A percentile compares a stretch with the other conserved stretches of the same genome.
Conservation (phyloP, 305 asterid species). For the Fraxinus angustifolia region DNA sequence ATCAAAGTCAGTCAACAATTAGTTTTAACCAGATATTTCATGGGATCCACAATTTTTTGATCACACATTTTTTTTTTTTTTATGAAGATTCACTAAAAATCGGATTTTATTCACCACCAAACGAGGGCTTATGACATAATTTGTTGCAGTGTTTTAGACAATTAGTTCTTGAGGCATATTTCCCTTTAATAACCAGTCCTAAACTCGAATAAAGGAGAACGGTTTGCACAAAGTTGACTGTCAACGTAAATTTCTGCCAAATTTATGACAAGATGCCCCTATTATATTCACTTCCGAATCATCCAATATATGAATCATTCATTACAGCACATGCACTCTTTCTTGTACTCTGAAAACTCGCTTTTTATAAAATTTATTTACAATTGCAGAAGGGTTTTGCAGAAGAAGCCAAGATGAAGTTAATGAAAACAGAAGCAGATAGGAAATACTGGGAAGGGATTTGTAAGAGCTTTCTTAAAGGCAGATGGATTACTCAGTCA, state of each 20-base stretch:
- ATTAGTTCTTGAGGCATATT: background rate
- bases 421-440: slow-evolving; percentile 47
- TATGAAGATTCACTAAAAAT: background rate
- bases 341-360: background rate
- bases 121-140: background rate
- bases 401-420: slow-evolving; percentile 44
- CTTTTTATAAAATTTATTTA: background rate
- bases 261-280: background rate
- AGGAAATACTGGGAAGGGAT: slow-evolving; percentile 48
- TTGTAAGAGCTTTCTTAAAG: slow-evolving; percentile 56
- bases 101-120: background rate
- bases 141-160: background rate
- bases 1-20: too few species aligned
- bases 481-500: slow-evolving; percentile 18
- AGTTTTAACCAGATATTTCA: background rate
- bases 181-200: background rate
- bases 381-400: slow-evolving; percentile 40
- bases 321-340: background rate
- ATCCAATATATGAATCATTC: background rate
- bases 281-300: background rate
- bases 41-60: too few species aligned
- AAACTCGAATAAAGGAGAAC: background rate
- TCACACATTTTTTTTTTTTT: background rate
- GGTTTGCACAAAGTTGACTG: background rate
- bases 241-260: background rate